These are phyloP conservation scores for Heimioporus retisporus DNA, from an alignment of 1,284 basidiomycete genomes.

Conservation along the genomic window DNA sequence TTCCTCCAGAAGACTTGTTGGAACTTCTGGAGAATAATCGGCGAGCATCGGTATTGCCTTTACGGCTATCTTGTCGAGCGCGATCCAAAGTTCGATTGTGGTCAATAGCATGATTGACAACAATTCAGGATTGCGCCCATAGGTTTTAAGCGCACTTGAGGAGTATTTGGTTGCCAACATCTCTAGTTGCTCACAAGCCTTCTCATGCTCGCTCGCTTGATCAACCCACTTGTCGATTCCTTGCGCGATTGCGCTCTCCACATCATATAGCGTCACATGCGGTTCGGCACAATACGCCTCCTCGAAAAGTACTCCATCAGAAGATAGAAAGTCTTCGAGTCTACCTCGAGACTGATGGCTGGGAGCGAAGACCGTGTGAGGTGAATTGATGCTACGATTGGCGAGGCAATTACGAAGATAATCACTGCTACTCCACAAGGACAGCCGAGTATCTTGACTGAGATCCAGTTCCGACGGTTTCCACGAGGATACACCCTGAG, in stretches of 20 bases:
- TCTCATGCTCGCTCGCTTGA: conserved; percentile 16
- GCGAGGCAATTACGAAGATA: conserved; percentile 39
- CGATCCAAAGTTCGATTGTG: too few relatives aligned
- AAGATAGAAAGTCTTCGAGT: conserved; percentile 19
- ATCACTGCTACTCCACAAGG: conserved; percentile 34
- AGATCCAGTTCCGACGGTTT: conserved; percentile 39
- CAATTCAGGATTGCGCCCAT: conserved; percentile 51
- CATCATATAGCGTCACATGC: conserved; percentile 43
- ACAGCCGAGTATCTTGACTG: conserved; percentile 38
- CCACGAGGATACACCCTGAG: conserved; percentile 38
- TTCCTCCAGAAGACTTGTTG: conserved; percentile 45
- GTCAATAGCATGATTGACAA: conserved; percentile 51
- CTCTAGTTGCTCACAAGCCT: conserved; percentile 32
- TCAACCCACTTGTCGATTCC: conserved; percentile 45
- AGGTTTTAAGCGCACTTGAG: conserved; percentile 28
- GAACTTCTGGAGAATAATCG: conserved; percentile 57
- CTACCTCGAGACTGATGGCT: conserved; percentile 19
- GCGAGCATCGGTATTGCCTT: neutral
- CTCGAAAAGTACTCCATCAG: conserved; percentile 31
- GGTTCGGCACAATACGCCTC: conserved; percentile 22
- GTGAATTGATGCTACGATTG: neutral
- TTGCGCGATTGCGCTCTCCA: conserved; percentile 44
- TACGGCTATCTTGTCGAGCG: too few relatives aligned
- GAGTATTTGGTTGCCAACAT: conserved; percentile 26
- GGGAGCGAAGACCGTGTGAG: conserved; percentile 23